These are phyloP conservation scores for Ascoidea asiatica DNA, from an alignment of 805 yeast species.

Conservation along the genomic window DNA sequence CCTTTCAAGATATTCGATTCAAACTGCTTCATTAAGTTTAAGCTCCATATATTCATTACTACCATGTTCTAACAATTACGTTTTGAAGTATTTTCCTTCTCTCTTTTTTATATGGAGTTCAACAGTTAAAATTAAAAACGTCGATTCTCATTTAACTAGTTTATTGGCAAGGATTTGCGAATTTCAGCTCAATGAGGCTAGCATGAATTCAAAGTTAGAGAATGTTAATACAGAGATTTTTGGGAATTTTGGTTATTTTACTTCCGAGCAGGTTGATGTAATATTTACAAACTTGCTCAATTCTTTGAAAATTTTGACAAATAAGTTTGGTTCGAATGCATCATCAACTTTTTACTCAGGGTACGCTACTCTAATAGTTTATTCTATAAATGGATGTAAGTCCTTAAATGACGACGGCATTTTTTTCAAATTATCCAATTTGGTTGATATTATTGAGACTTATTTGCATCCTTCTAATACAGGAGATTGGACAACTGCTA, in stretches of 20 bases:
- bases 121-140: constrained; percentile 29
- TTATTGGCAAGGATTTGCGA: constrained; percentile 50
- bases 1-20: constrained; percentile 36
- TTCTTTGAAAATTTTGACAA: constrained; percentile 31
- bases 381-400: constrained; percentile 42
- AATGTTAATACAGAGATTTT: constrained; percentile 17
- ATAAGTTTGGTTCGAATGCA: constrained; percentile 28
- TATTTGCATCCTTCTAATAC: constrained; percentile 84
- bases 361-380: constrained; percentile 37
- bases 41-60: constrained; percentile 38
- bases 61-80: constrained; percentile 27
- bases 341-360: constrained; percentile 26
- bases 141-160: constrained; percentile 54
- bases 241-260: constrained; percentile 49
- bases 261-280: constrained; percentile 44
- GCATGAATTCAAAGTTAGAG: constrained; percentile 16
- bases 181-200: constrained; percentile 24
- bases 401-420: constrained; percentile 29
- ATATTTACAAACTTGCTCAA: constrained; percentile 41
- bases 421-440: constrained; percentile 35
- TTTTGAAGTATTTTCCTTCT: constrained; percentile 37
- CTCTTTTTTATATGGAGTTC: constrained; percentile 64
- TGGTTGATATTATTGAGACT: constrained; percentile 62
- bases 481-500: constrained; percentile 76
- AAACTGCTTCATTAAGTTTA: constrained; percentile 37